Evolutionary conservation across 2,329 filamentous ascomycete genomes (phyloP).

Genomic region (Arthrobotrys sinensis): DNA sequence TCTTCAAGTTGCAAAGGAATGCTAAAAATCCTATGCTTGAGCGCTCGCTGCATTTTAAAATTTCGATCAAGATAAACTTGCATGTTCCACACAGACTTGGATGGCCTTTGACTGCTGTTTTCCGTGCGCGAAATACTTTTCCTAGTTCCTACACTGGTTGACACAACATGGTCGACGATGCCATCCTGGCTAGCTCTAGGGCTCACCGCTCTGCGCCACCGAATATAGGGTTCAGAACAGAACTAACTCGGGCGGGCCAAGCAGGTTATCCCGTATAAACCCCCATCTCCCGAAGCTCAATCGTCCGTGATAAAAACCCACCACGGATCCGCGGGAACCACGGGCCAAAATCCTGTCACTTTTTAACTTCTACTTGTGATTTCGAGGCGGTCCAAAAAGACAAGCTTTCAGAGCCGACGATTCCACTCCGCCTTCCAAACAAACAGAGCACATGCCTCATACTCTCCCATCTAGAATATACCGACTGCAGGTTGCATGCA

Average conservation of each 20-base stretch:
- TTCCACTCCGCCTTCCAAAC: constrained; percentile 32
- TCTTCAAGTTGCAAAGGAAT: constrained; percentile 2
- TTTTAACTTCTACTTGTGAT: background rate
- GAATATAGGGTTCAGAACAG: constrained; percentile 39
- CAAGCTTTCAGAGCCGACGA: constrained; percentile 24
- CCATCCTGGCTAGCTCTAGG: constrained; percentile 56
- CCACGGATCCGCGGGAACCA: constrained; percentile 52
- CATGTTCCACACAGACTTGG: constrained; percentile 11
- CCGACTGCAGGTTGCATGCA: constrained; percentile 52
- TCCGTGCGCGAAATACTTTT: constrained; percentile 30
- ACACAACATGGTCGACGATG: constrained; percentile 29
- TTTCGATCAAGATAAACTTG: constrained; percentile 21
- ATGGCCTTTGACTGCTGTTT: constrained; percentile 10
- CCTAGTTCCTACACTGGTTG: constrained; percentile 25
- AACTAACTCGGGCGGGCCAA: constrained; percentile 9
- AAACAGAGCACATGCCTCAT: constrained; percentile 44
- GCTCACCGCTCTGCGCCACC: constrained; percentile 45
- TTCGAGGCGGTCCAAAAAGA: constrained; percentile 40
- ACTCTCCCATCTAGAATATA: constrained; percentile 31
- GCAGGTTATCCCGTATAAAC: background rate
- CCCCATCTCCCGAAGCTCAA: constrained; percentile 15
- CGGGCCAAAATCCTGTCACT: constrained; percentile 39
- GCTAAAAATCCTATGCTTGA: background rate
- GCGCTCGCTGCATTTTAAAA: background rate
- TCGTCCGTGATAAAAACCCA: constrained; percentile 10